Evolutionary conservation across 768 basidiomycete genomes (phyloP).

Genomic region (Russula earlei): DNA sequence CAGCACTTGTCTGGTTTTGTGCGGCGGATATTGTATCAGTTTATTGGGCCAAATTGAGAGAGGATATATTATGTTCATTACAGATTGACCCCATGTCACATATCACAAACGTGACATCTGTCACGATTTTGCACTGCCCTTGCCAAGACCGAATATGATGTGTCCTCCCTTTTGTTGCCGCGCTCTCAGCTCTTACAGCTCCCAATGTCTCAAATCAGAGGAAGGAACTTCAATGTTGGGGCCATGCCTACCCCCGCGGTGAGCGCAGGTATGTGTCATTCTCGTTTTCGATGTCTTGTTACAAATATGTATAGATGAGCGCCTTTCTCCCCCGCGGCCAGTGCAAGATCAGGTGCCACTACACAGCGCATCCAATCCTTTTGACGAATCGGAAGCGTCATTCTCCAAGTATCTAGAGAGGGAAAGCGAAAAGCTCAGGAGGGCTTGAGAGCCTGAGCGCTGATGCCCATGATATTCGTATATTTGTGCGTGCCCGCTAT

Average conservation of each 20-base stretch:
- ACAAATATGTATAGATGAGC: neutral
- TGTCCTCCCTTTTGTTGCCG: neutral
- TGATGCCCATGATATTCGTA: neutral
- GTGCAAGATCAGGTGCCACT: neutral
- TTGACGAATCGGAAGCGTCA: neutral
- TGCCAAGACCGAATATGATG: no score
- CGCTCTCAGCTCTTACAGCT: neutral
- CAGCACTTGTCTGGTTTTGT: constrained; percentile 77
- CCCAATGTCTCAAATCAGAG: constrained; percentile 3
- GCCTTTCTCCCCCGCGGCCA: neutral
- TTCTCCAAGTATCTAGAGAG: neutral
- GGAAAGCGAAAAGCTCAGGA: neutral
- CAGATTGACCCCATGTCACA: no score
- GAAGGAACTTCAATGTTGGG: neutral
- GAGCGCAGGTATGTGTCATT: neutral
- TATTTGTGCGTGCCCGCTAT: neutral
- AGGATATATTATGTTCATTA: no score
- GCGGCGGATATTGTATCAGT: constrained; percentile 74
- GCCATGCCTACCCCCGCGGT: neutral
- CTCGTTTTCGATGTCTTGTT: no score
- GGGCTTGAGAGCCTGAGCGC: neutral
- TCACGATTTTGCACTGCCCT: neutral
- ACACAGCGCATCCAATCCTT: neutral
- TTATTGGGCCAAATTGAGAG: constrained; percentile 71
- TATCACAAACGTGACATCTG: neutral